Conservation (phyloP, 1,139 yeast genomes). For the Kurtzmaniella natalensis region DNA sequence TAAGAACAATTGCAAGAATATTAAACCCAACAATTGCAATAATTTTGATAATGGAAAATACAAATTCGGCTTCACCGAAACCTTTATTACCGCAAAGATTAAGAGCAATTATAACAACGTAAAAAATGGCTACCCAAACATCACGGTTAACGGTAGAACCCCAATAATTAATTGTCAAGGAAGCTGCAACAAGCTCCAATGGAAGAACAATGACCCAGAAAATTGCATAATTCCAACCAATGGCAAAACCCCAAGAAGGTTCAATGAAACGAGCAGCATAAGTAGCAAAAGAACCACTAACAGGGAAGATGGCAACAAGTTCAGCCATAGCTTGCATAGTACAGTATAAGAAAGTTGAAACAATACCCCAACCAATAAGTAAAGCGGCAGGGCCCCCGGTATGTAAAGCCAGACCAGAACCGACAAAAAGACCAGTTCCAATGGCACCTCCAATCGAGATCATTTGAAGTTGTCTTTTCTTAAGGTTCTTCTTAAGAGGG, state of each 20-base stretch:
- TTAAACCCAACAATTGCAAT: conserved; percentile 63
- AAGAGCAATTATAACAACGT: conserved; percentile 49
- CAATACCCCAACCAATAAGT: conserved; percentile 40
- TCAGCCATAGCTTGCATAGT: conserved; percentile 71
- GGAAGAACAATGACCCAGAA: conserved; percentile 71
- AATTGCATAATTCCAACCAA: conserved; percentile 66
- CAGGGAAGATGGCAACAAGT: conserved; percentile 61
- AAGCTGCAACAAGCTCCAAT: conserved; percentile 66
- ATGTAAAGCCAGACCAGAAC: conserved; percentile 32
- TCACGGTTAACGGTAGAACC: conserved; percentile 51
- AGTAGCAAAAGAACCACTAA: conserved; percentile 68
- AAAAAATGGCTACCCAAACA: conserved; percentile 66
- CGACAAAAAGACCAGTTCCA: conserved; percentile 34
- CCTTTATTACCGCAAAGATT: conserved; percentile 61
- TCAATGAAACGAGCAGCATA: conserved; percentile 63
- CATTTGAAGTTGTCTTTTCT: conserved; percentile 33
- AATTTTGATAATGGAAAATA: conserved; percentile 56
- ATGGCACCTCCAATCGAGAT: conserved; percentile 39
- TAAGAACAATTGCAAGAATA: conserved; percentile 62
- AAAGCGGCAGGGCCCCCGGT: conserved; percentile 36
- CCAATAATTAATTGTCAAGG: conserved; percentile 68
- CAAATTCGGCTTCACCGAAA: conserved; percentile 66
- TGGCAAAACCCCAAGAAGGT: conserved; percentile 72
- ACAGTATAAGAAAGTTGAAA: conserved; percentile 48
- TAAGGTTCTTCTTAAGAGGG: conserved; percentile 22